A percentile compares a stretch with the other conserved stretches of the same genome.
phyloP scores from a whole-genome alignment of 257 asterid species.

The Apocynum venetum region DNA sequence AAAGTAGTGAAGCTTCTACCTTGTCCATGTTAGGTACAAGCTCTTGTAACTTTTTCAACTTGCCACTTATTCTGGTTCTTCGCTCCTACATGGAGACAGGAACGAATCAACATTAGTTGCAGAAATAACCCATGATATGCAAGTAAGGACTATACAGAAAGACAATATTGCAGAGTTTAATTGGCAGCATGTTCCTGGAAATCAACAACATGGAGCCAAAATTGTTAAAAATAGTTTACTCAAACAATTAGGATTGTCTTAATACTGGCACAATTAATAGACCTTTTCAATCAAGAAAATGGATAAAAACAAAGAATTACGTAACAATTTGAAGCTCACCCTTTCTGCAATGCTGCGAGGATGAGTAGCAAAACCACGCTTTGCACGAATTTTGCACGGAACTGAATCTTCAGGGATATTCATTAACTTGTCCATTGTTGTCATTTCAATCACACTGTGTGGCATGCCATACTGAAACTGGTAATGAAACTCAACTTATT shows the following conservation, averaged over 20 bases:
- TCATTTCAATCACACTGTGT: slow-evolving; percentile 54
- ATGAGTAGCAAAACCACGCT: slow-evolving; percentile 92
- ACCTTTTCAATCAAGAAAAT: neutral
- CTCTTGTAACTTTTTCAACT: slow-evolving; percentile 78
- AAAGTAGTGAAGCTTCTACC: slow-evolving; percentile 28
- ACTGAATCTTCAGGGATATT: slow-evolving; percentile 80
- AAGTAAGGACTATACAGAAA: neutral
- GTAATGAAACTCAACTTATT: neutral
- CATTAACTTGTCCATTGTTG: slow-evolving; percentile 61
- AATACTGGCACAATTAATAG: too few relatives aligned
- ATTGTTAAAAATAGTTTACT: neutral
- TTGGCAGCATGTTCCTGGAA: neutral
- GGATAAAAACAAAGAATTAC: neutral
- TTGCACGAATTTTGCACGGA: slow-evolving; percentile 87
- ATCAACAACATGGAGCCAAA: neutral
- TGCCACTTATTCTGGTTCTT: slow-evolving; percentile 88
- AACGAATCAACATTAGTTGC: neutral
- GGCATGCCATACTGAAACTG: slow-evolving; percentile 79
- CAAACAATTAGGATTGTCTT: neutral
- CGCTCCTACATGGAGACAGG: slow-evolving; percentile 48
- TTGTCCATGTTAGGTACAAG: slow-evolving; percentile 99
- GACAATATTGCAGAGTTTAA: neutral
- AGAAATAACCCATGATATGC: neutral
- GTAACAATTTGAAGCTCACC: slow-evolving; percentile 26
- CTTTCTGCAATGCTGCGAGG: slow-evolving; percentile 97